A percentile compares a stretch with the other conserved stretches of the same genome.
Conservation (phyloP, 169 alveolate genomes). For the Plasmodium reichenowi region DNA sequence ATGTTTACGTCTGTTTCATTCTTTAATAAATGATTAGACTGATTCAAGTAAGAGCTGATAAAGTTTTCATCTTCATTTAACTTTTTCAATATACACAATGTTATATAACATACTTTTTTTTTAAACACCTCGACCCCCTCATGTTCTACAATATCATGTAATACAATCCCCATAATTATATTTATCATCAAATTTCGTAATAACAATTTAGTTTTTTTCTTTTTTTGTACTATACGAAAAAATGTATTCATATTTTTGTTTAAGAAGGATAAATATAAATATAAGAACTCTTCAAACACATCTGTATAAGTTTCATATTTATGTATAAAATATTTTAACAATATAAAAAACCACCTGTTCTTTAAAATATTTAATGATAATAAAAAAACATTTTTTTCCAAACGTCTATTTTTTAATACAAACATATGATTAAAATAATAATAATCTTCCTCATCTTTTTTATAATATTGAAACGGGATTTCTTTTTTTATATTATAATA, state of each 20-base stretch:
- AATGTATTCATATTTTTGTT: conserved; percentile 7
- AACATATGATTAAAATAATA: conserved; percentile 9
- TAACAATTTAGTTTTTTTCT: conserved; percentile 10
- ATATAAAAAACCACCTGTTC: conserved; percentile 24
- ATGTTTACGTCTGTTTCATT: no score
- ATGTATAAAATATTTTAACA: conserved; percentile 12
- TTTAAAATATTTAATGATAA: conserved; percentile 37
- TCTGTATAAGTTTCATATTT: not conserved
- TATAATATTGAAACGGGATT: no score
- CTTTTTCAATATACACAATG: conserved; percentile 43
- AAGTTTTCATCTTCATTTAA: conserved; percentile 21
- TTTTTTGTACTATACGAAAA: conserved; percentile 20
- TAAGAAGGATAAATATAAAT: conserved; percentile 31
- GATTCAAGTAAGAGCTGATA: no score
- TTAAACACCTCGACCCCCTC: not conserved
- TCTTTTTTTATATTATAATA: not conserved
- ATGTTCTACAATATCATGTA: not conserved
- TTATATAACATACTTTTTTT: conserved; percentile 36
- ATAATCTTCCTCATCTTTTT: not conserved
- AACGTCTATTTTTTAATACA: conserved; percentile 17
- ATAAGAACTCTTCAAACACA: conserved; percentile 10
- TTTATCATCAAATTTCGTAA: conserved; percentile 2
- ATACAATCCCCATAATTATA: not conserved
- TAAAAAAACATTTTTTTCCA: conserved; percentile 11
- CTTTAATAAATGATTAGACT: no score